These are phyloP conservation scores for Exutisphaerella laricina DNA, from an alignment of 2,329 filamentous ascomycete species.

Conservation along the genomic window DNA sequence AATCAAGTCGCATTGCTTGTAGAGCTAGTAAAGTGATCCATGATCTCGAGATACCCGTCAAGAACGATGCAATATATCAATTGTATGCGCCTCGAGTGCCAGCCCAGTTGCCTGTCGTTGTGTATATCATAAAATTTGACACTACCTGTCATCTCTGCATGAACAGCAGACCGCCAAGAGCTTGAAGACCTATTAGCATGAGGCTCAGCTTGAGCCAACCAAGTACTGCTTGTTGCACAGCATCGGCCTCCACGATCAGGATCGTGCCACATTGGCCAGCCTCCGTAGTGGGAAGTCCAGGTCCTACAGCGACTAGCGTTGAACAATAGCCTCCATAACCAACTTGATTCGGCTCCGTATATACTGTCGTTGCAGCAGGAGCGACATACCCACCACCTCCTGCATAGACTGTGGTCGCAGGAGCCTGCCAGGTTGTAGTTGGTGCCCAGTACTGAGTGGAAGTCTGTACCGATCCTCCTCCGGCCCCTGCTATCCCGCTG, in stretches of 20 bases:
- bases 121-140: too few relatives aligned
- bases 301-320: slow-evolving; percentile 31
- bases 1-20: too few relatives aligned
- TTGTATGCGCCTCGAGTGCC: too few relatives aligned
- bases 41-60: too few relatives aligned
- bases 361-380: slow-evolving; percentile 12
- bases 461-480: slow-evolving; percentile 10
- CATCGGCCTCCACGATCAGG: slow-evolving; percentile 27
- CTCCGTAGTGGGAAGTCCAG: slow-evolving; percentile 31
- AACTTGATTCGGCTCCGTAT: slow-evolving; percentile 9
- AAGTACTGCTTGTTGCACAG: slow-evolving; percentile 13
- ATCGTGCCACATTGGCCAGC: slow-evolving; percentile 34
- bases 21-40: too few relatives aligned
- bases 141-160: slow-evolving; percentile 17
- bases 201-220: slow-evolving; percentile 15
- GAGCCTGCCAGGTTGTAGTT: slow-evolving; percentile 20
- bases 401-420: slow-evolving; percentile 20
- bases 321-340: slow-evolving; percentile 31
- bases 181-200: slow-evolving; percentile 20
- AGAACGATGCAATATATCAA: too few relatives aligned
- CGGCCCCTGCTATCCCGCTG: slow-evolving; percentile 23
- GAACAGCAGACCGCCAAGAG: slow-evolving; percentile 19
- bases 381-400: slow-evolving; percentile 18
- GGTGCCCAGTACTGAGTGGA: slow-evolving; percentile 19
- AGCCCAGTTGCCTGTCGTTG: too few relatives aligned